phyloP scores from a whole-genome alignment of 1,139 yeast species.

The Eremothecium coryli region DNA sequence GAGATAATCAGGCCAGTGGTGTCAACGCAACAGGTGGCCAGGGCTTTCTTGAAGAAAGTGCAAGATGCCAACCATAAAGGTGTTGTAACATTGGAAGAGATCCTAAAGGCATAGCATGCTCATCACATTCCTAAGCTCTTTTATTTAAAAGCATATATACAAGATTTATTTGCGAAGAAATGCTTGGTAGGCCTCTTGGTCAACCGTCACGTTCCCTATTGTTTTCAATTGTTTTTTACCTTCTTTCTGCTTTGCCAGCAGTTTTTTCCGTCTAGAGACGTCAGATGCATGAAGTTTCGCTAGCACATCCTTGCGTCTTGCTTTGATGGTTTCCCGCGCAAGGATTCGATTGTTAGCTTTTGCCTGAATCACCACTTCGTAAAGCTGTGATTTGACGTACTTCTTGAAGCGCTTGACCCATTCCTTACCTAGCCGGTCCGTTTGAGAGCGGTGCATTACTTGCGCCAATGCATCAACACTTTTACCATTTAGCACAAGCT shows the following conservation, averaged over 20 bases:
- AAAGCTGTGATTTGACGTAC: conserved; percentile 69
- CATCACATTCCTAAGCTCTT: conserved; percentile 4
- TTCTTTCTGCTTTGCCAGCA: conserved; percentile 81
- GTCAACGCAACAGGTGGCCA: conserved; percentile 62
- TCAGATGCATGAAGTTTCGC: conserved; percentile 92
- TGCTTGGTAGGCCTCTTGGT: conserved; percentile 78
- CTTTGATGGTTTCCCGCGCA: conserved; percentile 90
- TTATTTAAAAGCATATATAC: not conserved
- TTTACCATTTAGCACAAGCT: conserved; percentile 78
- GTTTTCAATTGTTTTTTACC: conserved; percentile 83
- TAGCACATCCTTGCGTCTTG: conserved; percentile 85
- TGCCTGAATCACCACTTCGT: conserved; percentile 91
- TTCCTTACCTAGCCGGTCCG: conserved; percentile 61
- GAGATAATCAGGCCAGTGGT: conserved; percentile 52
- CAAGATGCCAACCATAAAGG: conserved; percentile 45
- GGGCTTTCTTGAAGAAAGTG: conserved; percentile 46
- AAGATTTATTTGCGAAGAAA: conserved; percentile 37
- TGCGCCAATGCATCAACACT: conserved; percentile 91
- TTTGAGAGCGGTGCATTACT: conserved; percentile 75
- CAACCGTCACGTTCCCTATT: conserved; percentile 66
- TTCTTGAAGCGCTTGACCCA: conserved; percentile 79
- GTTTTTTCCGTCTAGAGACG: conserved; percentile 78
- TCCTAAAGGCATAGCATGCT: conserved; percentile 25
- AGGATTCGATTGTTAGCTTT: conserved; percentile 71
- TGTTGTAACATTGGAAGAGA: conserved; percentile 48